phyloP scores from a whole-genome alignment of 768 basidiomycete genomes.

The Tricholoma terreum region DNA sequence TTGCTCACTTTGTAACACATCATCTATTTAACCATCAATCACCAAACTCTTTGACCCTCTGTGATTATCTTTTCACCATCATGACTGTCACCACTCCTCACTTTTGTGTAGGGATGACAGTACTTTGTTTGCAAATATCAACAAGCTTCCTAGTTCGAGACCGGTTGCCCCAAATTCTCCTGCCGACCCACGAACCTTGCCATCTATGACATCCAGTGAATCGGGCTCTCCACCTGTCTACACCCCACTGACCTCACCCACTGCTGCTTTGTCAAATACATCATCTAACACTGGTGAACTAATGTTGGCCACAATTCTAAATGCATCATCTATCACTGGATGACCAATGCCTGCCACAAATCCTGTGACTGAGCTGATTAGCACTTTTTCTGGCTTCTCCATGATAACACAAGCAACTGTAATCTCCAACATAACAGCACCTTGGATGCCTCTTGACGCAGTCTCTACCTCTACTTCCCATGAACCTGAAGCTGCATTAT shows the following conservation, averaged over 20 bases:
- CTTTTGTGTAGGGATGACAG: background rate
- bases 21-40: background rate
- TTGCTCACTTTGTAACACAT: background rate
- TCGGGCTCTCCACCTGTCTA: background rate
- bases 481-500: too few species aligned
- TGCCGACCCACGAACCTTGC: background rate
- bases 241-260: background rate
- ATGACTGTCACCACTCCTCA: too few species aligned
- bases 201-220: background rate
- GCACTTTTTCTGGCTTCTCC: background rate
- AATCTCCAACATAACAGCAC: background rate
- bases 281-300: background rate
- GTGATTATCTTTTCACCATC: background rate
- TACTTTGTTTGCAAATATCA: background rate
- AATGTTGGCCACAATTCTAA: background rate
- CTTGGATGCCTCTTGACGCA: background rate
- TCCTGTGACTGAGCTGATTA: background rate
- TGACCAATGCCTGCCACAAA: too few species aligned
- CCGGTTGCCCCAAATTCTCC: background rate
- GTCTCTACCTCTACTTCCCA: too few species aligned
- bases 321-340: too few species aligned
- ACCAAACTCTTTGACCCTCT: background rate
- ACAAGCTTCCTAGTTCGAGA: background rate
- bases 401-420: background rate
- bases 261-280: background rate